Percentiles rank a stretch among this genome's conserved stretches.
These are phyloP conservation scores for Solanum lignicaule DNA, from an alignment of 257 asterid species.

Conservation along the genomic window DNA sequence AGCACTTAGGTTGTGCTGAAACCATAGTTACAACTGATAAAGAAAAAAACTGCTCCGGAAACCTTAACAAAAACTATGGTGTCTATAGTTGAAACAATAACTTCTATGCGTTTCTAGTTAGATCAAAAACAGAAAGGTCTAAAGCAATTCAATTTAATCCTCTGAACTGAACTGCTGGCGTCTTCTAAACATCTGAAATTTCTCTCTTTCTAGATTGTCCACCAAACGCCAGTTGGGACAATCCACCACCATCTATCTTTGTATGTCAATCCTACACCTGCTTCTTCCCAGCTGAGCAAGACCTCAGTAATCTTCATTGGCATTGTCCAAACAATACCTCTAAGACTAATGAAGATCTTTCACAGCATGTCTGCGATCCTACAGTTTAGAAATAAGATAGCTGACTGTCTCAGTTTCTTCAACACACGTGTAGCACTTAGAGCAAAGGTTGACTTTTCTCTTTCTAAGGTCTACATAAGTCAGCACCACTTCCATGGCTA, in stretches of 20 bases:
- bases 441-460: not conserved
- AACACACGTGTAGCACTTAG: not conserved
- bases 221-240: not conserved
- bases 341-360: not conserved
- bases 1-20: not conserved
- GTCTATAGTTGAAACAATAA: not conserved
- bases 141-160: not conserved
- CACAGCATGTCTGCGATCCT: not conserved
- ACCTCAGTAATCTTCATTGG: not conserved
- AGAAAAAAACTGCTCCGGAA: not conserved
- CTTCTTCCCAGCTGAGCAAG: not conserved
- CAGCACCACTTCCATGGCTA: not conserved
- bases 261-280: not conserved
- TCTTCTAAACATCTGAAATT: not conserved
- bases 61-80: not conserved
- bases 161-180: not conserved
- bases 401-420: not conserved
- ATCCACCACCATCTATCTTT: not conserved
- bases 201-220: not conserved
- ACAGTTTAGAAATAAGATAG: not conserved
- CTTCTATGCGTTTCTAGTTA: not conserved
- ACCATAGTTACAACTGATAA: not conserved
- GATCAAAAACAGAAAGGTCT: not conserved
- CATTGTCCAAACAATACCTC: not conserved
- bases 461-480: not conserved